Percentiles rank a stretch among this genome's conserved stretches.
Evolutionary conservation across 306 rosid species (phyloP).

Genomic region (Dryas octopetala): DNA sequence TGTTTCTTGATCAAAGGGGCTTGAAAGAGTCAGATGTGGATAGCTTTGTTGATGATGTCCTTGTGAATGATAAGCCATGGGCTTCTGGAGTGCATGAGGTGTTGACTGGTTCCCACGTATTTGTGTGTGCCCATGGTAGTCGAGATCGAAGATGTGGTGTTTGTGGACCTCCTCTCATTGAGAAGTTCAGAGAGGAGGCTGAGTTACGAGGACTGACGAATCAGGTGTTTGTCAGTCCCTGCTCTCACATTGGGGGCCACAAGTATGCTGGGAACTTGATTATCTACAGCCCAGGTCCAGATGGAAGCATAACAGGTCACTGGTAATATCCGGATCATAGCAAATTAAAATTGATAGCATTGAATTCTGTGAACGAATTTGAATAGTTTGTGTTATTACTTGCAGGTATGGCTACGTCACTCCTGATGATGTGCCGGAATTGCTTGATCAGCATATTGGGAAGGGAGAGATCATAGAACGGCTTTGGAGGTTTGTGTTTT

Average conservation of each 20-base stretch:
- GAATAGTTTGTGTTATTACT: slow-evolving; percentile 15
- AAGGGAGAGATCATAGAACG: slow-evolving; percentile 75
- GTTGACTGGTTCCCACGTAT: slow-evolving; percentile 64
- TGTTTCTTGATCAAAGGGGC: slow-evolving; percentile 47
- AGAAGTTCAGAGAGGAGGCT: slow-evolving; percentile 64
- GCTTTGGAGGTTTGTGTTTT: slow-evolving; percentile 75
- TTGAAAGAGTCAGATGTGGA: slow-evolving; percentile 71
- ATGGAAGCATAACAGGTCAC: slow-evolving; percentile 67
- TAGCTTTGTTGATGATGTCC: slow-evolving; percentile 74
- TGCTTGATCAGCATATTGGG: slow-evolving; percentile 81
- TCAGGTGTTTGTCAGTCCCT: slow-evolving; percentile 61
- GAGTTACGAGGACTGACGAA: slow-evolving; percentile 58
- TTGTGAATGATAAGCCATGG: slow-evolving; percentile 75
- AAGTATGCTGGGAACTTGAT: slow-evolving; percentile 92
- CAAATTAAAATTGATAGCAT: slow-evolving; percentile 1
- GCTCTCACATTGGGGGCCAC: slow-evolving; percentile 90
- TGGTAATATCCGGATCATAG: slow-evolving; percentile 50
- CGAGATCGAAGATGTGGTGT: slow-evolving; percentile 95
- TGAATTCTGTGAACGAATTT: slow-evolving; percentile 5
- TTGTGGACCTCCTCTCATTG: slow-evolving; percentile 78
- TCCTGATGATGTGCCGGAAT: slow-evolving; percentile 75
- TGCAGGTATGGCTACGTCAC: slow-evolving; percentile 95
- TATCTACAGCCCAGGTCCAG: slow-evolving; percentile 57
- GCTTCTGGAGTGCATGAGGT: slow-evolving; percentile 46
- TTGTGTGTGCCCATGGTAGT: slow-evolving; percentile 91